These are phyloP conservation scores for Coemansia sp. DNA, from an alignment of 192 early-diverging fungal genomes.

Conservation along the genomic window DNA sequence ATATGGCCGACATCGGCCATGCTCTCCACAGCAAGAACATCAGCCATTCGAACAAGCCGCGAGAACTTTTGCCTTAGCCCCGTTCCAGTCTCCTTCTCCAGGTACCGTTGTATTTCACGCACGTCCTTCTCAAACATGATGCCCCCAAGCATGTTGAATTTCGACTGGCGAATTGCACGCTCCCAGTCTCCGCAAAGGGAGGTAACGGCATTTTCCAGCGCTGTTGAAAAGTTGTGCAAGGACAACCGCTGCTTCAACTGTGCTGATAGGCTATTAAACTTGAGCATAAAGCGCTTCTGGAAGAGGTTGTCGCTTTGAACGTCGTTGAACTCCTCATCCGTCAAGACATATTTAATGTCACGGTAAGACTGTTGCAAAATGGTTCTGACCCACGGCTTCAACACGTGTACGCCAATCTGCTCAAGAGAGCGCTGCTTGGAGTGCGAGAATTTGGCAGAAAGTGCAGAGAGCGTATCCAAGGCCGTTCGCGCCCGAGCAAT, in stretches of 20 bases:
- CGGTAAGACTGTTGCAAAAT: slow-evolving; percentile 80
- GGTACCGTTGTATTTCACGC: slow-evolving; percentile 66
- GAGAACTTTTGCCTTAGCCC: slow-evolving; percentile 75
- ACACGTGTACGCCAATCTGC: slow-evolving; percentile 74
- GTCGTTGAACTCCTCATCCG: slow-evolving; percentile 90
- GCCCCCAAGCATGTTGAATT: slow-evolving; percentile 92
- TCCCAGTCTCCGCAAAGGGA: slow-evolving; percentile 83
- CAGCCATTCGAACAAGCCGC: slow-evolving; percentile 82
- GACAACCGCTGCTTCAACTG: slow-evolving; percentile 61
- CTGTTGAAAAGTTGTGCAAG: slow-evolving; percentile 67
- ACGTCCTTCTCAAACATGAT: slow-evolving; percentile 93
- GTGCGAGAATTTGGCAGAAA: slow-evolving; percentile 43
- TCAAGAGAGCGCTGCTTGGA: slow-evolving; percentile 69
- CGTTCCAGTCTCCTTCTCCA: slow-evolving; percentile 63
- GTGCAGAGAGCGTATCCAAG: slow-evolving; percentile 35
- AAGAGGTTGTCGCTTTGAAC: slow-evolving; percentile 79
- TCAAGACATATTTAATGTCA: slow-evolving; percentile 87
- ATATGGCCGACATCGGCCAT: slow-evolving; percentile 35
- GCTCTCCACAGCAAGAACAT: slow-evolving; percentile 77
- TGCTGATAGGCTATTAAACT: slow-evolving; percentile 58
- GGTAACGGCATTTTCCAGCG: slow-evolving; percentile 68
- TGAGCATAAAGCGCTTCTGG: slow-evolving; percentile 76
- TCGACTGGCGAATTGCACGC: slow-evolving; percentile 76
- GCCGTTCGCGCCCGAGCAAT: slow-evolving; percentile 14
- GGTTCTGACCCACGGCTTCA: slow-evolving; percentile 78